Percentiles rank a stretch among this genome's conserved stretches.
Conservation (phyloP, 75 land plant genomes). For the Selaginella tamariscina region DNA sequence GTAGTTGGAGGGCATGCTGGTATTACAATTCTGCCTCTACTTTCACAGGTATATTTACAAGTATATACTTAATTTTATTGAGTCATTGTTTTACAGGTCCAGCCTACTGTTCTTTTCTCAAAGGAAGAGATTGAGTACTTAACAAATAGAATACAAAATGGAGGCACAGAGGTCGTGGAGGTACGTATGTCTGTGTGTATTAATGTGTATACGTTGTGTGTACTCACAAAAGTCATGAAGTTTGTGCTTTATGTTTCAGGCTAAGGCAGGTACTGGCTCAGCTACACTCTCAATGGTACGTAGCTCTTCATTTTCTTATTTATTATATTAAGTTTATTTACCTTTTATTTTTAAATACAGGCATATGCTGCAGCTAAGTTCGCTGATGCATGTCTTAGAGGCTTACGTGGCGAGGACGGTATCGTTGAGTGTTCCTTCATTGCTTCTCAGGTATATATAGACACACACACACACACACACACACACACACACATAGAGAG, state of each 20-base stretch:
- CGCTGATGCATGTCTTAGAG: slow-evolving; percentile 76
- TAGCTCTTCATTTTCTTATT: not conserved
- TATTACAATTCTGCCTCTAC: slow-evolving; percentile 85
- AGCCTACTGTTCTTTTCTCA: slow-evolving; percentile 60
- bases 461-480: too few relatives aligned
- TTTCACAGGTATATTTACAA: slow-evolving; percentile 62
- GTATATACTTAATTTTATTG: not conserved
- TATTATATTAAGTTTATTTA: not conserved
- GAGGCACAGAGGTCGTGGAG: slow-evolving; percentile 99
- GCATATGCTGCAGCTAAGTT: slow-evolving; percentile 94
- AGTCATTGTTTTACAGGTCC: slow-evolving; percentile 41
- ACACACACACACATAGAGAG: too few relatives aligned
- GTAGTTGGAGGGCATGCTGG: slow-evolving; percentile 99
- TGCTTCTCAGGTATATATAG: slow-evolving; percentile 58
- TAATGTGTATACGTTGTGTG: not conserved
- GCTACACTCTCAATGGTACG: slow-evolving; percentile 97
- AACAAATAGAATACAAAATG: slow-evolving; percentile 94
- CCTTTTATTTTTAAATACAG: slow-evolving; percentile 33
- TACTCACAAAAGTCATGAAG: not conserved
- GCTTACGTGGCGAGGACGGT: slow-evolving; percentile 76
- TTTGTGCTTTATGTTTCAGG: slow-evolving; percentile 37
- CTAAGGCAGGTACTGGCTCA: slow-evolving; percentile 98
- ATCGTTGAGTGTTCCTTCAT: slow-evolving; percentile 80
- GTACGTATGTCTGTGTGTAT: slow-evolving; percentile 29
- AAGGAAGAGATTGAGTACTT: slow-evolving; percentile 57